Evolutionary conservation across 2,329 filamentous ascomycete genomes (phyloP).

Genomic region (Fusarium coffeatum): DNA sequence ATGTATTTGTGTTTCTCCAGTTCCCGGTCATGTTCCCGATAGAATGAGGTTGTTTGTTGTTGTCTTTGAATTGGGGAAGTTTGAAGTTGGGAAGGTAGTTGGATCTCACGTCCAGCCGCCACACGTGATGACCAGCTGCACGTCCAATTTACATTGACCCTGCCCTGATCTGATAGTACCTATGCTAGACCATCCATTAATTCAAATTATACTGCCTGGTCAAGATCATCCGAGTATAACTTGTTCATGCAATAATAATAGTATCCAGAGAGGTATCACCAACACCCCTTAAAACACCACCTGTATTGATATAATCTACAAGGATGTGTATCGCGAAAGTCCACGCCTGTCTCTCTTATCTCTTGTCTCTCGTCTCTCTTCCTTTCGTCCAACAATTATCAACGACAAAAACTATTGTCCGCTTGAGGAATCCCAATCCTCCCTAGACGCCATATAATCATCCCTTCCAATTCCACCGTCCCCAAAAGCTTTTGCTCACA

Average conservation of each 20-base stretch:
- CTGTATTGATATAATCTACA: constrained; percentile 40
- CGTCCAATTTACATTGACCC: too few species aligned
- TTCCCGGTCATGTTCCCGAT: constrained; percentile 1
- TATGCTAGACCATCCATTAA: neutral
- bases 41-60: constrained; percentile 12
- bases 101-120: neutral
- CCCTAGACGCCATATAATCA: constrained; percentile 46
- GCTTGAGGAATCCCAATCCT: constrained; percentile 43
- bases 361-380: constrained; percentile 1
- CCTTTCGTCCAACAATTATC: constrained; percentile 32
- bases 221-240: constrained; percentile 3
- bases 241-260: constrained; percentile 9
- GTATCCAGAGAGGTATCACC: constrained; percentile 11
- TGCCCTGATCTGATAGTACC: too few species aligned
- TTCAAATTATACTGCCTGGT: neutral
- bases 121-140: constrained; percentile 30
- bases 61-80: neutral
- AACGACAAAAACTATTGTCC: constrained; percentile 38
- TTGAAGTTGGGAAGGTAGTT: neutral
- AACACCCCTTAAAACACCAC: constrained; percentile 12
- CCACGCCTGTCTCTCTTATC: constrained; percentile 22
- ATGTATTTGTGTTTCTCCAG: neutral
- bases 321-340: constrained; percentile 34
- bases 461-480: constrained; percentile 40
- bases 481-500: constrained; percentile 45